Percentiles rank a stretch among this genome's conserved stretches.
These are phyloP conservation scores for Glomus cerebriforme DNA, from an alignment of 192 early-diverging fungal genomes.

Conservation along the genomic window DNA sequence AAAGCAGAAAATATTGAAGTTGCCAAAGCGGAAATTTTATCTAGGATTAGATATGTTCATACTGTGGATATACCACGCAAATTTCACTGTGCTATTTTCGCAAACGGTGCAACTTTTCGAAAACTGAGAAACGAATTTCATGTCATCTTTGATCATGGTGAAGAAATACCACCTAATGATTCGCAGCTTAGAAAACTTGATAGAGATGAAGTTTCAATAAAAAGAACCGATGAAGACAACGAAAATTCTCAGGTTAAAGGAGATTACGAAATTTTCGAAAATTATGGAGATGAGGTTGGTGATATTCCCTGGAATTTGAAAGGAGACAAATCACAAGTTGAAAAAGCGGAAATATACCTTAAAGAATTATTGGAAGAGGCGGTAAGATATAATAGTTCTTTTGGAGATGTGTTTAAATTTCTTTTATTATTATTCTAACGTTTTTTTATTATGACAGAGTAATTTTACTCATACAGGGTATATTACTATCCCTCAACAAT, in stretches of 20 bases:
- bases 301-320: slow-evolving; percentile 55
- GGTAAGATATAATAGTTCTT: slow-evolving; percentile 23
- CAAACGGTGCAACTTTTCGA: slow-evolving; percentile 53
- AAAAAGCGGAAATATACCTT: slow-evolving; percentile 41
- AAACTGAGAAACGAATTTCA: slow-evolving; percentile 63
- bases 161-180: background rate
- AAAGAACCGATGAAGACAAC: slow-evolving; percentile 48
- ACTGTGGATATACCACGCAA: slow-evolving; percentile 55
- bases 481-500: slow-evolving; percentile 47
- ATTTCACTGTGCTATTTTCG: slow-evolving; percentile 55
- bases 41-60: slow-evolving; percentile 42
- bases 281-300: slow-evolving; percentile 26
- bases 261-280: slow-evolving; percentile 40
- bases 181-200: slow-evolving; percentile 22
- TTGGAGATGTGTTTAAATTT: background rate
- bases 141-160: slow-evolving; percentile 58
- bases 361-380: slow-evolving; percentile 30
- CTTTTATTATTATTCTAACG: background rate
- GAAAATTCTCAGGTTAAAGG: slow-evolving; percentile 31
- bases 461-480: slow-evolving; percentile 43
- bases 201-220: slow-evolving; percentile 27
- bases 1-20: slow-evolving; percentile 57
- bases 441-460: slow-evolving; percentile 13
- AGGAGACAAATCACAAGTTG: slow-evolving; percentile 54
- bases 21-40: slow-evolving; percentile 46